Evolutionary conservation across 2,329 filamentous ascomycete genomes (phyloP).

Genomic region (Alternaria longipes): DNA sequence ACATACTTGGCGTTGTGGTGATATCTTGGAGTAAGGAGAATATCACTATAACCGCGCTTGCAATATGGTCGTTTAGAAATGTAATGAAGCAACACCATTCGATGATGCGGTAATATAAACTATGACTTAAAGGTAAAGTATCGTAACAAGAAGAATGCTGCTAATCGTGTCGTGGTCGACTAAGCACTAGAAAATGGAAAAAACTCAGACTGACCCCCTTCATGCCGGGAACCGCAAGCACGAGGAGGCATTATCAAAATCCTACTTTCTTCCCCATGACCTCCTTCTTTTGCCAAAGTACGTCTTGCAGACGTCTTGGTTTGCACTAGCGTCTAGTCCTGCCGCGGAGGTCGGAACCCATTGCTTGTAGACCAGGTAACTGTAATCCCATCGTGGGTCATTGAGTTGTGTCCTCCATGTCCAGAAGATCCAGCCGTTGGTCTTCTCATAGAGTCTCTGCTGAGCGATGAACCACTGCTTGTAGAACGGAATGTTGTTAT

Average conservation of each 20-base stretch:
- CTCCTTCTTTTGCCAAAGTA: constrained; percentile 13
- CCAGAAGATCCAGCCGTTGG: constrained; percentile 68
- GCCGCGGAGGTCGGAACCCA: constrained; percentile 14
- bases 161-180: background rate
- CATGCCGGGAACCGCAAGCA: background rate
- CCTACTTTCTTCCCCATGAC: background rate
- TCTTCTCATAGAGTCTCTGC: constrained; percentile 63
- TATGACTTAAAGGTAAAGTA: background rate
- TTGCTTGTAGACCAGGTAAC: constrained; percentile 23
- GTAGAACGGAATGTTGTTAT: constrained; percentile 61
- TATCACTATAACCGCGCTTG: background rate
- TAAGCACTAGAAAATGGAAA: background rate
- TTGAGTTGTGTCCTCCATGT: constrained; percentile 64
- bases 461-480: constrained; percentile 66
- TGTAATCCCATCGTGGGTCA: constrained; percentile 63
- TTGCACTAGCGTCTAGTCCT: constrained; percentile 11
- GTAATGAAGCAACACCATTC: background rate
- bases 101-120: background rate
- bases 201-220: background rate
- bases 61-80: background rate
- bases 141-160: background rate
- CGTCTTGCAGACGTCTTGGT: constrained; percentile 5
- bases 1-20: background rate
- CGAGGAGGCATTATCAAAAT: background rate
- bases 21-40: background rate